A percentile compares a stretch with the other conserved stretches of the same genome.
Evolutionary conservation across 148 eudicot species (phyloP).

Genomic region (Simmondsia chinensis): DNA sequence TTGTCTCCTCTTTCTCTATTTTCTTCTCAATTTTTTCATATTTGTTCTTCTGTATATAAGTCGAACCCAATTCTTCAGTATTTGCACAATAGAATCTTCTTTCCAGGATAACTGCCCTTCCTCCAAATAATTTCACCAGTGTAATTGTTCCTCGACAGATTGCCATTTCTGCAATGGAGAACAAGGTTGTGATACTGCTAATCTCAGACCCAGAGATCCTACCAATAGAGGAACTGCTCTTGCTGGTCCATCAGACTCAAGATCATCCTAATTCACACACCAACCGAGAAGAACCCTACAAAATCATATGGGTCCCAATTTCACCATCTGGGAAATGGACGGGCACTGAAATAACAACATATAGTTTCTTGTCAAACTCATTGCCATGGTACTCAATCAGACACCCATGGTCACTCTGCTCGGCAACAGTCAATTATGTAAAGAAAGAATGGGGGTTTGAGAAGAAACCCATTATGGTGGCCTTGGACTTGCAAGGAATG

Average conservation of each 20-base stretch:
- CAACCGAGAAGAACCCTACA: conserved; percentile 17
- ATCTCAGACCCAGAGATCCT: conserved; percentile 56
- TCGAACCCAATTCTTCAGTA: too few relatives aligned
- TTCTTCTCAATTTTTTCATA: too few relatives aligned
- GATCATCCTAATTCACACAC: conserved; percentile 23
- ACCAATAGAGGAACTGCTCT: conserved; percentile 33
- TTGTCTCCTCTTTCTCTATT: too few relatives aligned
- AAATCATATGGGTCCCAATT: conserved; percentile 62
- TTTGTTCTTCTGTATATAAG: too few relatives aligned
- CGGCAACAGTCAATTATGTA: conserved; percentile 28
- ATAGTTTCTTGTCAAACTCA: conserved; percentile 37
- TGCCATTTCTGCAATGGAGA: conserved; percentile 34
- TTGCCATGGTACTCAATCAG: conserved; percentile 57
- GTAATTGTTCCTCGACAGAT: conserved; percentile 22
- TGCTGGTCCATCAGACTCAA: conserved; percentile 42
- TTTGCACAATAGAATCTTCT: too few relatives aligned
- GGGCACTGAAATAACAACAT: conserved; percentile 21
- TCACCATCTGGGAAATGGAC: conserved; percentile 35
- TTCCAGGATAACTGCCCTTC: too few relatives aligned
- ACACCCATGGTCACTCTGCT: conserved; percentile 44
- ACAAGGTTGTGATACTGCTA: conserved; percentile 52
- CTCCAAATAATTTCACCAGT: too few relatives aligned
- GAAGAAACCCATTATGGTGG: conserved; percentile 60
- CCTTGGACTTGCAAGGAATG: conserved; percentile 36
- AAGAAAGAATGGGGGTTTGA: conserved; percentile 40